Percentiles rank a stretch among this genome's conserved stretches.
These are phyloP conservation scores for Leishmania amazonensis DNA, from an alignment of 208 protist genomes.

Conservation along the genomic window DNA sequence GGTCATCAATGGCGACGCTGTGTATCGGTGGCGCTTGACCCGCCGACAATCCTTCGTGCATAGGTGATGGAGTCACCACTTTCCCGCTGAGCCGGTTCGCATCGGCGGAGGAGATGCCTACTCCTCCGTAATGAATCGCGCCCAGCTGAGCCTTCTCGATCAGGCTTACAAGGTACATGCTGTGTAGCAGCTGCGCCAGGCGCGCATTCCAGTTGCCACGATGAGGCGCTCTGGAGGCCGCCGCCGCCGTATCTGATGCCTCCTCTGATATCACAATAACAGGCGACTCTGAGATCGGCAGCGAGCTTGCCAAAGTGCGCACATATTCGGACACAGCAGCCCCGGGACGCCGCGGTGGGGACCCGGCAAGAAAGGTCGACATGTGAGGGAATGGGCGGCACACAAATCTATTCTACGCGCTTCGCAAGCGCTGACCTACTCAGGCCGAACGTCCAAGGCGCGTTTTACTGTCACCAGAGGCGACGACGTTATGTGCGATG, in stretches of 20 bases:
- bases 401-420: not conserved
- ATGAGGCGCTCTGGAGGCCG: not conserved
- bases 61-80: not conserved
- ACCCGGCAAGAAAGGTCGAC: not conserved
- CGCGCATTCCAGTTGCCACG: slow-evolving; percentile 23
- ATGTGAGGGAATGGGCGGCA: not conserved
- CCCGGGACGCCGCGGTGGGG: not conserved
- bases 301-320: slow-evolving; percentile 2
- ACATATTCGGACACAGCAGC: not conserved
- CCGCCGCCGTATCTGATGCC: not conserved
- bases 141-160: slow-evolving; percentile 73
- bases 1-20: slow-evolving; percentile 32
- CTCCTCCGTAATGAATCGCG: slow-evolving; percentile 8
- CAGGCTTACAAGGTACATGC: slow-evolving; percentile 69
- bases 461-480: not conserved
- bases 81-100: not conserved
- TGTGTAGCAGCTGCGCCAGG: slow-evolving; percentile 65
- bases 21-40: not conserved
- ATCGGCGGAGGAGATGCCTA: not conserved
- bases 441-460: too few species aligned
- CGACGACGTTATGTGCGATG: not conserved
- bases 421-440: not conserved
- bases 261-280: not conserved
- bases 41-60: not conserved
- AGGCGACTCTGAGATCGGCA: not conserved